Evolutionary conservation across 169 alveolate species (phyloP).

Genomic region (Plasmodium vivax): DNA sequence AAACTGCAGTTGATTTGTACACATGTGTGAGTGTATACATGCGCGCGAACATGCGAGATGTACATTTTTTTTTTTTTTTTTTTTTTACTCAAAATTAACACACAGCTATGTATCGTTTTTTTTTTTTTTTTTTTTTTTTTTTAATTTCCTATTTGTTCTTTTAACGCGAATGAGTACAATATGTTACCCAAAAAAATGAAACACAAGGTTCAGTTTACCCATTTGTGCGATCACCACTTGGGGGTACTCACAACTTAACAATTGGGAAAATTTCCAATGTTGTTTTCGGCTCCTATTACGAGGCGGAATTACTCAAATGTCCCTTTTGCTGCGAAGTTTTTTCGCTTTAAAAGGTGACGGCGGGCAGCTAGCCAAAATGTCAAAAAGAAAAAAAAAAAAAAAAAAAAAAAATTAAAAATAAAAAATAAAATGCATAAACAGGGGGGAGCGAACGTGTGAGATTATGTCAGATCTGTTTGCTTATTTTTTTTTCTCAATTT

Average conservation of each 20-base stretch:
- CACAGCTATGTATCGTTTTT: background rate
- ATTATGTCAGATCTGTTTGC: background rate
- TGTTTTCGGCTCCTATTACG: background rate
- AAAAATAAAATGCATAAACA: background rate
- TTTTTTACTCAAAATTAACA: background rate
- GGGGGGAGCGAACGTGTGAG: background rate
- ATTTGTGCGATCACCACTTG: background rate
- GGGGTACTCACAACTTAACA: background rate
- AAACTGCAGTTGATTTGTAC: background rate
- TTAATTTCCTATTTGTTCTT: too few species aligned
- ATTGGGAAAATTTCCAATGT: constrained; percentile 11
- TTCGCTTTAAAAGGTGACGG: constrained; percentile 7
- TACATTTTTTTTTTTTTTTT: background rate
- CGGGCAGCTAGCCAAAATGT: constrained; percentile 23
- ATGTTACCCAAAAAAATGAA: background rate
- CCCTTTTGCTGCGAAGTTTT: background rate
- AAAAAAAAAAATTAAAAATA: background rate
- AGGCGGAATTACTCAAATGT: background rate
- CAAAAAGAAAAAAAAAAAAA: too few species aligned
- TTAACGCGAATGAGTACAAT: background rate
- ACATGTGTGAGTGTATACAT: background rate
- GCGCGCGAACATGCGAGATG: background rate
- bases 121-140: background rate
- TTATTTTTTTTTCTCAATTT: background rate
- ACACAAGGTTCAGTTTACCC: background rate